phyloP scores from a whole-genome alignment of 2,329 filamentous ascomycete species.

The Geoglossum cookeanum region DNA sequence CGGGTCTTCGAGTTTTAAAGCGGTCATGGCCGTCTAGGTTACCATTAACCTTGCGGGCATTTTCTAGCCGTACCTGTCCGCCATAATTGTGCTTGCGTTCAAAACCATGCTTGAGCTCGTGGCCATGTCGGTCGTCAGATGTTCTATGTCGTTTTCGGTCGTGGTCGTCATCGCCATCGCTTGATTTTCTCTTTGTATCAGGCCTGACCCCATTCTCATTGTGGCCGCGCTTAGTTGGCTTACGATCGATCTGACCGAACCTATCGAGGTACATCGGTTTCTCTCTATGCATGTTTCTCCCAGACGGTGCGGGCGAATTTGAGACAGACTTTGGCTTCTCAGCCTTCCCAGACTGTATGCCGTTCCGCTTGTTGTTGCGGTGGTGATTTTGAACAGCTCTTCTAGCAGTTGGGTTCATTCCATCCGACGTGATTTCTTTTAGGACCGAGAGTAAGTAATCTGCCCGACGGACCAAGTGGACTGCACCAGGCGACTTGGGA shows the following conservation, averaged over 20 bases:
- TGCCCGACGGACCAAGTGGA: conserved; percentile 83
- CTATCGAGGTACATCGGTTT: conserved; percentile 1
- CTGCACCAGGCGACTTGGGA: conserved; percentile 86
- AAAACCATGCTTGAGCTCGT: neutral
- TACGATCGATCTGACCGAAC: conserved; percentile 13
- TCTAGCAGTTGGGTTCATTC: conserved; percentile 53
- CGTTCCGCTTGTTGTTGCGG: conserved; percentile 68
- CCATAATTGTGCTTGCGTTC: neutral
- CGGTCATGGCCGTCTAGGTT: neutral
- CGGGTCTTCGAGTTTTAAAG: neutral
- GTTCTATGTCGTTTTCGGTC: neutral
- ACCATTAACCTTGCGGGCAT: neutral
- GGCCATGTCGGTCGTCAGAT: neutral
- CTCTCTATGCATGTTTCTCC: conserved; percentile 8
- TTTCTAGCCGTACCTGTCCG: neutral
- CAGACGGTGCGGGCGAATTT: conserved; percentile 48
- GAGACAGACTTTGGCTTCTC: conserved; percentile 41
- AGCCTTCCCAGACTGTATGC: conserved; percentile 12
- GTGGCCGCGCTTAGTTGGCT: conserved; percentile 24
- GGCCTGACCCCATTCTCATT: conserved; percentile 11
- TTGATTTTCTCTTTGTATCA: conserved; percentile 37
- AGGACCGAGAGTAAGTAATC: conserved; percentile 93
- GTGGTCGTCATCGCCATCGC: neutral
- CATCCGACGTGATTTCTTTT: conserved; percentile 52
- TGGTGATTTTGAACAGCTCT: conserved; percentile 81